Evolutionary conservation across 2,329 filamentous ascomycete species (phyloP).

Genomic region (Fusarium ramigenum): DNA sequence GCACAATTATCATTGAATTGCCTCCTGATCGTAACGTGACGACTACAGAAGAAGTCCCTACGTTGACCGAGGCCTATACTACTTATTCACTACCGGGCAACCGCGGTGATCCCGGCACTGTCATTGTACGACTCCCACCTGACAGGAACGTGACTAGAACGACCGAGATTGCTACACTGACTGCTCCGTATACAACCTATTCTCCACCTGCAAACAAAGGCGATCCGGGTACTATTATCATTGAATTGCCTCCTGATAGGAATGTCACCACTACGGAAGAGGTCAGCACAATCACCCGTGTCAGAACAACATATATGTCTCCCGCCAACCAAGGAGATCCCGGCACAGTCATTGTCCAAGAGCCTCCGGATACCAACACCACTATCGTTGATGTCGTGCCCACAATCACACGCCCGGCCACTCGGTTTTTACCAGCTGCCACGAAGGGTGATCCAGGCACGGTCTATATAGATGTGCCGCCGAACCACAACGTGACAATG

Average conservation of each 20-base stretch:
- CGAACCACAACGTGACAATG: conserved; percentile 18
- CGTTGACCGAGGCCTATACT: conserved; percentile 1
- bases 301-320: conserved; percentile 2
- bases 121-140: conserved; percentile 12
- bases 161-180: not conserved
- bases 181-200: conserved; percentile 5
- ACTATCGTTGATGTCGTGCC: conserved; percentile 13
- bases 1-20: conserved; percentile 17
- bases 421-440: conserved; percentile 1
- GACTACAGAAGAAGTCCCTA: not conserved
- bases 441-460: conserved; percentile 17
- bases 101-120: conserved; percentile 12
- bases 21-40: conserved; percentile 17
- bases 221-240: conserved; percentile 17
- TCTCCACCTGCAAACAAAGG: conserved; percentile 6
- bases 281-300: not conserved
- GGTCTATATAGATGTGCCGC: conserved; percentile 19
- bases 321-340: conserved; percentile 16
- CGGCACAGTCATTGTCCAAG: conserved; percentile 20
- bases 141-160: conserved; percentile 16
- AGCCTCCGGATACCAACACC: conserved; percentile 12
- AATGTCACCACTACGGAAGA: conserved; percentile 16
- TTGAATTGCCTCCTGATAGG: conserved; percentile 16
- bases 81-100: conserved; percentile 8
- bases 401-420: conserved; percentile 14